Base-by-base conservation (phyloP, 2,329 filamentous ascomycete species). In the Aspergillus sp. region DNA sequence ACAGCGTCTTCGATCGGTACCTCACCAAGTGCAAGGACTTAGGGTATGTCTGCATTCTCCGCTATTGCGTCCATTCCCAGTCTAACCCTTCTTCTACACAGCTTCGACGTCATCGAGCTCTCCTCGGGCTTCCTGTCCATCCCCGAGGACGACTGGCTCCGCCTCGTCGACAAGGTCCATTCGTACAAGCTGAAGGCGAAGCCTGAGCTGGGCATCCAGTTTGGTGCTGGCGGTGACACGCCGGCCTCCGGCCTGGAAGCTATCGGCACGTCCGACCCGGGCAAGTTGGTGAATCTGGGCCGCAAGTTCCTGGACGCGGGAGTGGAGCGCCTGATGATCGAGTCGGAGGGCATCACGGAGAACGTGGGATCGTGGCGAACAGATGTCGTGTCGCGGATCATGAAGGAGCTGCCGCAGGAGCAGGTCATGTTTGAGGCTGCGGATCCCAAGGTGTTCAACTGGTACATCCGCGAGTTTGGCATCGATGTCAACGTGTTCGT, bases 291-390 rank as follows among this genome's bases (percentile, higher is more conserved):
- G 13, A 63, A 67, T 34, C 47, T 72, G 40, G 69, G 66, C 8
- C 64, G 56, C 36, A 55, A 57, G 26, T 74, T 74, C 40, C 57
- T 74, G 11, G 58, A 67, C 12, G 64, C 59, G 0, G 71, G 70
- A 0, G 69, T 75, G 3, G 69, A 74, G 48, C 55, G 69, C 6
- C 58, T 74, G 43, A 75, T 75, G 70, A 71, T 74, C 34, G 69
- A 75, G 45, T 72, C 68, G n/a, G 70, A 74, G 51, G 71, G 71
- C 0, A 74, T 75, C 41, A 74, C 71, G 1, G 70, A 74, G 55
- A 74, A 74, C 32, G 69, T 74, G 5, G 57, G 52, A 32, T 58
- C 51, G 6, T 74, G 72, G 72, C 55, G 68, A 35, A 74, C 68
- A 2, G 71, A 74, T 42, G 69, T 74, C 2, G 69, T 74, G 11